phyloP scores from a whole-genome alignment of 129 eudicot species.

The Apium graveolens region DNA sequence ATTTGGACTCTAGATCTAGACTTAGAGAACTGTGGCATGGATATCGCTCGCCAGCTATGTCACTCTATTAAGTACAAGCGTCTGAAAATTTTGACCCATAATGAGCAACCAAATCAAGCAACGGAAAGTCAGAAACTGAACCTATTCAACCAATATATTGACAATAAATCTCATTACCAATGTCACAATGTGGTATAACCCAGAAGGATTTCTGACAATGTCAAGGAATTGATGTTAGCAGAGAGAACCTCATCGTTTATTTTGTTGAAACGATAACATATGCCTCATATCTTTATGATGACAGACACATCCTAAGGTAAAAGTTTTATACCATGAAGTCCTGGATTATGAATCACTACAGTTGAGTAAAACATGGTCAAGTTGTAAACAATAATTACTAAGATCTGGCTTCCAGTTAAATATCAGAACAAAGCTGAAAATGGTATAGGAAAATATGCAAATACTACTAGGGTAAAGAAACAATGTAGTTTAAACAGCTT shows the following conservation, averaged over 20 bases:
- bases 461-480: neutral
- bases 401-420: neutral
- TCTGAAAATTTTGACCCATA: neutral
- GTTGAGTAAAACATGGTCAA: neutral
- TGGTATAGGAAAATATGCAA: neutral
- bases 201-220: neutral
- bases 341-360: neutral
- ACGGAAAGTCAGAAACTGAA: constrained; percentile 1
- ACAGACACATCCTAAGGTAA: neutral
- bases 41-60: neutral
- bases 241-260: neutral
- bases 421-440: too few species aligned
- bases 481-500: neutral
- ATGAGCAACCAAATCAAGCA: constrained; percentile 3
- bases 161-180: neutral
- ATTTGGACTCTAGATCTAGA: neutral
- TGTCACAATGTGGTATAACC: neutral
- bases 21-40: neutral
- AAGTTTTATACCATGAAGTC: neutral
- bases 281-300: neutral
- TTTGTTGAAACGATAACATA: neutral
- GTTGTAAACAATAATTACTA: neutral
- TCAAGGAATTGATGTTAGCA: neutral
- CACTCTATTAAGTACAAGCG: neutral
- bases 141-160: neutral